Evolutionary conservation across 805 yeast genomes (phyloP), one percentile per base, ranked within the genome.

Genomic region (Candida manassasensis): DNA sequence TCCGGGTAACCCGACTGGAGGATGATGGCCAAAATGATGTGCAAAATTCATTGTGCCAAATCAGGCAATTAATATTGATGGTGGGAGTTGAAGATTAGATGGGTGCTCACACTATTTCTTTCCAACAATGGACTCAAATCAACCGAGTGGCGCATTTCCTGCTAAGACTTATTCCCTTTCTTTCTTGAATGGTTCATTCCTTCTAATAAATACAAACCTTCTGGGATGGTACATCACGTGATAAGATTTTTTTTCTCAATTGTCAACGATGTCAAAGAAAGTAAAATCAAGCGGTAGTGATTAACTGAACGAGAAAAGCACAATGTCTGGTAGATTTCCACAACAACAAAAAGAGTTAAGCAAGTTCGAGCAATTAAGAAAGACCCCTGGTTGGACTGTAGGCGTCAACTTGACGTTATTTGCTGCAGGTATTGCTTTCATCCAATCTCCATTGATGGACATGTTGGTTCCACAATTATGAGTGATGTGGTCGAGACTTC

Each of bases 391-490:
- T 11, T 83, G 68, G 66, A 78, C 86, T 39, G 66, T 82, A 37
- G 69, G 76, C 32, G 57, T 82, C 29, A 83, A 84, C 59, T 76
- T 74, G 40, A 70, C 68, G 26, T 67, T 82, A 42, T 84, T 84
- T 52, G 75, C 73, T 39, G 66, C 83, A 32, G 93, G 93, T 56
- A 84, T 82, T 47, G 77, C 78, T 16, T 75, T 84, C 58, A 75
- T 84, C 48, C 86, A 81, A 65, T 80, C 88, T 32, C 82, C 89
- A 47, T 61, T 81, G 51, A 81, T 81, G 85, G 90, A 83, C 39
- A 75, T 81, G 76, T 63, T 84, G 64, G 88, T 82, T 50, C 93
- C 93, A 35, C 90, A 83, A 59, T 70, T 67, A 49, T 67, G 61
- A 47, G 37, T 27, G 22, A 21, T 10, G 10, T 10, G 10, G 22